Evolutionary conservation across 2,329 filamentous ascomycete species (phyloP).

Genomic region (Talaromyces verruculosus): DNA sequence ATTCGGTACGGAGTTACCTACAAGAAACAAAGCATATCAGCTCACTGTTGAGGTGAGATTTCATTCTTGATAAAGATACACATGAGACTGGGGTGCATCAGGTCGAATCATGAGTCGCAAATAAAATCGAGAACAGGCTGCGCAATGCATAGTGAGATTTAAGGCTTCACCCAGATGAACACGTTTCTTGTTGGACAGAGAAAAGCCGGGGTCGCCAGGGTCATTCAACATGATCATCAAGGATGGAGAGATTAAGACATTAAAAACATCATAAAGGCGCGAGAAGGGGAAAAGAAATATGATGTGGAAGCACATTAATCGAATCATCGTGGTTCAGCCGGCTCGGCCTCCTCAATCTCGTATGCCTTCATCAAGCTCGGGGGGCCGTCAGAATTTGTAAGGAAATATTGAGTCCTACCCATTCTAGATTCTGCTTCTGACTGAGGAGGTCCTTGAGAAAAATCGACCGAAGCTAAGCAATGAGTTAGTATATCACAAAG

Average conservation of each 20-base stretch:
- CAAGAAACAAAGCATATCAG: slow-evolving; percentile 24
- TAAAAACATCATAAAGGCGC: neutral
- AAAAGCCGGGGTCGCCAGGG: neutral
- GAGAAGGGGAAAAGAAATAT: neutral
- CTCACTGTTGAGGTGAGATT: slow-evolving; percentile 15
- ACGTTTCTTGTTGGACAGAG: neutral
- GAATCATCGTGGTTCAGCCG: slow-evolving; percentile 19
- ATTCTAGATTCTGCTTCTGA: slow-evolving; percentile 27
- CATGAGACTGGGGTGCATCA: neutral
- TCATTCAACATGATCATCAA: neutral
- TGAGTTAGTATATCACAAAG: slow-evolving; percentile 11
- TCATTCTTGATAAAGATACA: slow-evolving; percentile 10
- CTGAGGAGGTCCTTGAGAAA: slow-evolving; percentile 26
- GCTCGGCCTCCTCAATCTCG: slow-evolving; percentile 39
- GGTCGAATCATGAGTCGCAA: neutral
- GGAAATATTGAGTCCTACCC: slow-evolving; percentile 37
- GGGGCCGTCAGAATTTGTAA: slow-evolving; percentile 32
- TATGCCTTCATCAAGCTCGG: slow-evolving; percentile 38
- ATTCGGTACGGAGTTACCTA: slow-evolving; percentile 35
- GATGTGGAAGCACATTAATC: slow-evolving; percentile 14
- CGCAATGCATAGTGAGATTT: neutral
- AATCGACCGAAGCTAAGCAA: slow-evolving; percentile 23
- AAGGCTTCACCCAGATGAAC: neutral
- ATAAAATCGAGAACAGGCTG: neutral
- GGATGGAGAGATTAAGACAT: neutral